A percentile compares a stretch with the other conserved stretches of the same genome.
Conservation (phyloP, 148 eudicot species). For the Chenopodium quinoa region DNA sequence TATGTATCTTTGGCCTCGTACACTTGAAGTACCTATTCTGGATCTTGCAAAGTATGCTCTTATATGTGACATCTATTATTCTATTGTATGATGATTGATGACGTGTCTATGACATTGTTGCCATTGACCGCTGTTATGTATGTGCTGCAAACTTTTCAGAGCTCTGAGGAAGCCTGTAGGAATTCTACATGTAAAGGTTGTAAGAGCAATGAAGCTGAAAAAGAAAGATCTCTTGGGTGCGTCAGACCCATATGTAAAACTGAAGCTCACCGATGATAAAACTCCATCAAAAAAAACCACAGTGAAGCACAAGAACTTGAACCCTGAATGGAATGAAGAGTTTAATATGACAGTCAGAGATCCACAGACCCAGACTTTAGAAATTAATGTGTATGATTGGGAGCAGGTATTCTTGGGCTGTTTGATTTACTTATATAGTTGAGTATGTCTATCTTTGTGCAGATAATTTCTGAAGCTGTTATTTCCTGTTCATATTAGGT, state of each 20-base stretch:
- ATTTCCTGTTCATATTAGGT: slow-evolving; percentile 36
- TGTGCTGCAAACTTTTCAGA: slow-evolving; percentile 41
- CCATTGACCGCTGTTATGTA: slow-evolving; percentile 1
- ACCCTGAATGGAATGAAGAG: slow-evolving; percentile 96
- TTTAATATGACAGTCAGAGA: slow-evolving; percentile 68
- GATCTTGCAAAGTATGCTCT: slow-evolving; percentile 72
- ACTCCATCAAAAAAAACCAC: slow-evolving; percentile 84
- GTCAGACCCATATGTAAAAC: slow-evolving; percentile 83
- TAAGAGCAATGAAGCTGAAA: slow-evolving; percentile 65
- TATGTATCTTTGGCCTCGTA: slow-evolving; percentile 94
- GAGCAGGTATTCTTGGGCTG: slow-evolving; percentile 55
- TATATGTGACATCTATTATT: not conserved
- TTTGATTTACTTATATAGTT: not conserved
- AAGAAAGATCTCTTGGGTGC: slow-evolving; percentile 89
- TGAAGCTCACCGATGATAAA: slow-evolving; percentile 77
- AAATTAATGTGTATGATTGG: slow-evolving; percentile 72
- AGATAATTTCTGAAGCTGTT: slow-evolving; percentile 1
- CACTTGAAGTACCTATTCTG: slow-evolving; percentile 75
- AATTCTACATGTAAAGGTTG: slow-evolving; percentile 72
- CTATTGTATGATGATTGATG: not conserved
- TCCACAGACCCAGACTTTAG: slow-evolving; percentile 68
- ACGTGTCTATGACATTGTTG: not conserved
- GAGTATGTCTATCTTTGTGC: not conserved
- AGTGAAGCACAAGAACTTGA: slow-evolving; percentile 82
- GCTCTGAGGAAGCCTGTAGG: slow-evolving; percentile 83